Percentiles rank a stretch among this genome's conserved stretches.
Evolutionary conservation across 1,284 basidiomycete genomes (phyloP).

Genomic region (Caloboletus firmus): DNA sequence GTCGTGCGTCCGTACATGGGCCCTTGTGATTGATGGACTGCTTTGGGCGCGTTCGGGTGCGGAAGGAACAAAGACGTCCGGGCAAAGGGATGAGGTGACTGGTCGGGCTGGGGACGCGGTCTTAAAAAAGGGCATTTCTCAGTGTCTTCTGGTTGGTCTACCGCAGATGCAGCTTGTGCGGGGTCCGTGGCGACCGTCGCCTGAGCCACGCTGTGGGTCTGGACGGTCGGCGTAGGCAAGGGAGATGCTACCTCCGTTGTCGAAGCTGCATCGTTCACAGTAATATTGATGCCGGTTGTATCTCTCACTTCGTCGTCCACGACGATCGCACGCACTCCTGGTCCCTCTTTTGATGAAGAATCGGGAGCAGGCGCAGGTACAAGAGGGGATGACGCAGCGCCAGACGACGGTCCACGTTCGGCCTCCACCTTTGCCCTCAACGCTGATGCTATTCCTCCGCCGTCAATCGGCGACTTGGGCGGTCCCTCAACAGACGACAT

Average conservation of each 20-base stretch:
- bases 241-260: slow-evolving; percentile 15
- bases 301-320: slow-evolving; percentile 26
- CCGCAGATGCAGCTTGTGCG: background rate
- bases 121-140: slow-evolving; percentile 29
- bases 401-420: slow-evolving; percentile 19
- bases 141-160: slow-evolving; percentile 8
- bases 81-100: slow-evolving; percentile 30
- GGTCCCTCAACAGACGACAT: slow-evolving; percentile 15
- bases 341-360: background rate
- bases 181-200: slow-evolving; percentile 11
- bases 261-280: slow-evolving; percentile 2
- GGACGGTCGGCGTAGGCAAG: slow-evolving; percentile 3
- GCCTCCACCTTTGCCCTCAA: slow-evolving; percentile 40
- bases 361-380: background rate
- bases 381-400: background rate
- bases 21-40: slow-evolving; percentile 40
- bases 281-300: slow-evolving; percentile 7
- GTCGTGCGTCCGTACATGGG: slow-evolving; percentile 59
- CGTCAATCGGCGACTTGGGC: slow-evolving; percentile 14
- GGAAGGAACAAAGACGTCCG: slow-evolving; percentile 63
- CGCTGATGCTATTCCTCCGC: slow-evolving; percentile 36
- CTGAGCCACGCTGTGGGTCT: background rate
- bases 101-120: slow-evolving; percentile 19
- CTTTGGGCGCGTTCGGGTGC: slow-evolving; percentile 70
- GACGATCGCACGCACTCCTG: slow-evolving; percentile 20